These are phyloP conservation scores for Trametes versicolor DNA, from an alignment of 1,284 basidiomycete genomes.

Conservation along the genomic window DNA sequence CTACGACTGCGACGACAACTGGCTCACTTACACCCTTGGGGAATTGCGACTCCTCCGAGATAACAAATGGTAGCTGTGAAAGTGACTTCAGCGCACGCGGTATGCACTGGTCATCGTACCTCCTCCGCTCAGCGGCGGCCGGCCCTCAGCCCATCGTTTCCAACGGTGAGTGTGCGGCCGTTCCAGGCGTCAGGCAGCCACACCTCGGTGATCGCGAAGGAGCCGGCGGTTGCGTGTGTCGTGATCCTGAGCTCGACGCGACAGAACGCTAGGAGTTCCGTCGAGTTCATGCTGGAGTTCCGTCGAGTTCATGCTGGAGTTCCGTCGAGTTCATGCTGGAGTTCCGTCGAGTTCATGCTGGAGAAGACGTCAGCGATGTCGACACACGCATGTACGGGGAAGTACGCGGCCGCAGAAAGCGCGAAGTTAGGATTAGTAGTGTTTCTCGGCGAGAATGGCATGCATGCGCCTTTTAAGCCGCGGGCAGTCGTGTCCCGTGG, in stretches of 20 bases:
- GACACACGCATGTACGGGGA: conserved; percentile 23
- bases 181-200: conserved; percentile 40
- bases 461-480: conserved; percentile 9
- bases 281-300: conserved; percentile 9
- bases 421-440: conserved; percentile 16
- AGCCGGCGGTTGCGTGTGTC: conserved; percentile 37
- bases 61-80: conserved; percentile 30
- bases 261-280: conserved; percentile 35
- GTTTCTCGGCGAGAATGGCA: conserved; percentile 2
- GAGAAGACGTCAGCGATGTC: conserved; percentile 28
- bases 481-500: neutral
- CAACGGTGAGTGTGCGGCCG: conserved; percentile 34
- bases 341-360: too few species aligned
- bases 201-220: conserved; percentile 34
- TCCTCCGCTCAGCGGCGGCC: conserved; percentile 30
- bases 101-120: conserved; percentile 10
- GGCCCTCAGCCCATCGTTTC: conserved; percentile 39
- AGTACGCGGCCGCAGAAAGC: conserved; percentile 30
- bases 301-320: conserved; percentile 21
- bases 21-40: conserved; percentile 28
- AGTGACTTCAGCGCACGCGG: neutral
- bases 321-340: conserved; percentile 15
- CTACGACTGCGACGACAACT: conserved; percentile 25
- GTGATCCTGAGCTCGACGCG: conserved; percentile 34
- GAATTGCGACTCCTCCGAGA: conserved; percentile 30